A percentile compares a stretch with the other conserved stretches of the same genome.
These are phyloP conservation scores for Syzygium aromaticum DNA, from an alignment of 345 rosid genomes.

Conservation along the genomic window DNA sequence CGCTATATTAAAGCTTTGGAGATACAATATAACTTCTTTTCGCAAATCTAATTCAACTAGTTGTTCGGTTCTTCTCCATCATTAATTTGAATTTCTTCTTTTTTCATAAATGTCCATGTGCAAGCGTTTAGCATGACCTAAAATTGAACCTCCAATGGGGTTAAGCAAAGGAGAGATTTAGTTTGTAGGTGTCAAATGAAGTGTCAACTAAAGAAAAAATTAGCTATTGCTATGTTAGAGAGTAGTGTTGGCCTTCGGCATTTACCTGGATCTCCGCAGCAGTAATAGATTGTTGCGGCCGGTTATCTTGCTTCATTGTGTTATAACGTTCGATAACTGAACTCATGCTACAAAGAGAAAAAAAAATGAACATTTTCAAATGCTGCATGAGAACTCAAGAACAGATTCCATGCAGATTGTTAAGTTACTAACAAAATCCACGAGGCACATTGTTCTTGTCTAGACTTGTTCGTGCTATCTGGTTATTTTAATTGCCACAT, in stretches of 20 bases:
- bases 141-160: neutral
- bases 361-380: neutral
- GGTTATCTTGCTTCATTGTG: slow-evolving; percentile 1
- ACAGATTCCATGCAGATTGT: neutral
- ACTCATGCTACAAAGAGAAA: slow-evolving; percentile 3
- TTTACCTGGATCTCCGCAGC: slow-evolving; percentile 1
- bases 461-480: neutral
- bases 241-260: neutral
- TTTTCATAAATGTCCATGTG: neutral
- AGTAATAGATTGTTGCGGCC: neutral
- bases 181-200: neutral
- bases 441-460: neutral
- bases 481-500: neutral
- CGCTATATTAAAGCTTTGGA: neutral
- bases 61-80: neutral
- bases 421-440: neutral
- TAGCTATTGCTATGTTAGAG: neutral
- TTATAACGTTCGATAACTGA: slow-evolving; percentile 3
- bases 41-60: neutral
- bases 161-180: neutral
- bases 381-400: neutral
- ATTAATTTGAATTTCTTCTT: neutral
- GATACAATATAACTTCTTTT: neutral
- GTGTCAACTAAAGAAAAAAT: neutral
- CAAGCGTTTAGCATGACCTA: neutral